Conservation (phyloP, 2,329 filamentous ascomycete species). For the Phaeophleospora eucalypticola region DNA sequence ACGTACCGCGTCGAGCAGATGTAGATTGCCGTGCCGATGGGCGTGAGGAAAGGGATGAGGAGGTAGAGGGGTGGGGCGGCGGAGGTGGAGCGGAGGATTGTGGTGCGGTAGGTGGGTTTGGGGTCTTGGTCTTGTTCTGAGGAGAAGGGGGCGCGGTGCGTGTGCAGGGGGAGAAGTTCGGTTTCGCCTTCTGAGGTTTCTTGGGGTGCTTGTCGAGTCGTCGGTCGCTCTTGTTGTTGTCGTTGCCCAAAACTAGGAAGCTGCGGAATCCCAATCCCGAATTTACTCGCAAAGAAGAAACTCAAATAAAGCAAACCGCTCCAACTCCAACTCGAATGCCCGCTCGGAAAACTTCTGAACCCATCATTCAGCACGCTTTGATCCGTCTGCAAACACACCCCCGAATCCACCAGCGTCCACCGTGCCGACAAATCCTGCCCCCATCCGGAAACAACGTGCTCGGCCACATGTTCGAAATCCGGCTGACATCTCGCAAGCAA, state of each 20-base stretch:
- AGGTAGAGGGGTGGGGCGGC: conserved; percentile 81
- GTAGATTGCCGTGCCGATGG: conserved; percentile 19
- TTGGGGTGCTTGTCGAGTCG: no score
- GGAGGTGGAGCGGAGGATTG: conserved; percentile 55
- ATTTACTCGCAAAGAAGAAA: conserved; percentile 81
- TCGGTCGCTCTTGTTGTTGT: background rate
- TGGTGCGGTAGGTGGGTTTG: background rate
- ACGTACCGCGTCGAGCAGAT: conserved; percentile 73
- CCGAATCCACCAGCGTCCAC: conserved; percentile 67
- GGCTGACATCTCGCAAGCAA: conserved; percentile 69
- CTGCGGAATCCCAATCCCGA: conserved; percentile 69
- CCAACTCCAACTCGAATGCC: conserved; percentile 70
- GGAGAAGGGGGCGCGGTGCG: no score
- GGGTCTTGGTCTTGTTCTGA: no score
- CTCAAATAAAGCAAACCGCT: conserved; percentile 80
- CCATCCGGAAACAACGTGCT: conserved; percentile 62
- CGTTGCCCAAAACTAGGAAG: conserved; percentile 36
- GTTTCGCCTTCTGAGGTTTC: background rate
- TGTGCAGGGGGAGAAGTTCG: no score
- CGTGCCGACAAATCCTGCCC: conserved; percentile 48
- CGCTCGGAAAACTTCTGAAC: conserved; percentile 79
- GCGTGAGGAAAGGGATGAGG: conserved; percentile 17
- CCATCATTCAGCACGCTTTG: conserved; percentile 63
- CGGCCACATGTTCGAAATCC: conserved; percentile 57
- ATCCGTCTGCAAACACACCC: conserved; percentile 69